A percentile compares a stretch with the other conserved stretches of the same genome.
Evolutionary conservation across 352 stramenopile genomes (phyloP).

Genomic region (Phytophthora ramorum): DNA sequence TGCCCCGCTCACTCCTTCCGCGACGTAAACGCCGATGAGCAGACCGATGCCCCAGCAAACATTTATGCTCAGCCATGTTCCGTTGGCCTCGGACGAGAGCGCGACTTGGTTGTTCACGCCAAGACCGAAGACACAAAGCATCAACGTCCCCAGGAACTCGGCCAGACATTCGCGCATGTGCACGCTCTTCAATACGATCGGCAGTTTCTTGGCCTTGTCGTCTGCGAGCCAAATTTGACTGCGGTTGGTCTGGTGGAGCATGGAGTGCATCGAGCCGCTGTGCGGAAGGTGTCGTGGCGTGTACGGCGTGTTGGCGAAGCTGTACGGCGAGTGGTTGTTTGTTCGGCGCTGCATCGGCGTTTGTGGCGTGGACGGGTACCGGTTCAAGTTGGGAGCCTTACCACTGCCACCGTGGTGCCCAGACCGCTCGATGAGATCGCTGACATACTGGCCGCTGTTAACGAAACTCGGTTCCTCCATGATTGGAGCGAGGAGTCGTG

Average conservation of each 20-base stretch:
- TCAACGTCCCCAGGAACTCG: constrained; percentile 61
- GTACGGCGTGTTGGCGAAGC: constrained; percentile 36
- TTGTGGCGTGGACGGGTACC: constrained; percentile 22
- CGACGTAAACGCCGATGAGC: constrained; percentile 57
- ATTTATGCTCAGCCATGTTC: constrained; percentile 70
- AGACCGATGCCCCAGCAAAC: constrained; percentile 71
- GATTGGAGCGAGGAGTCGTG: background rate
- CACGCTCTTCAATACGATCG: constrained; percentile 36
- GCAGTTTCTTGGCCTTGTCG: constrained; percentile 27
- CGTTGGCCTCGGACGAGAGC: constrained; percentile 47
- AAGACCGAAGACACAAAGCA: constrained; percentile 56
- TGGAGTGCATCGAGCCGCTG: constrained; percentile 21
- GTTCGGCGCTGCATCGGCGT: constrained; percentile 26
- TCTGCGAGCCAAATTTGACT: constrained; percentile 32
- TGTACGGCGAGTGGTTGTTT: constrained; percentile 18
- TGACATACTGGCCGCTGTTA: constrained; percentile 37
- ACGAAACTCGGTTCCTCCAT: constrained; percentile 34
- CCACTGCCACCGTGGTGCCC: constrained; percentile 6
- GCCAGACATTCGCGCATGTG: no score
- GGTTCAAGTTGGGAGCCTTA: constrained; percentile 24
- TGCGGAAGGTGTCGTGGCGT: constrained; percentile 24
- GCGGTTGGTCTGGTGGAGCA: constrained; percentile 43
- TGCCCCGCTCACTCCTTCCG: constrained; percentile 51
- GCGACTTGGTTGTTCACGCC: constrained; percentile 65
- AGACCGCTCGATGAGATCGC: constrained; percentile 37